Evolutionary conservation across 1,284 basidiomycete genomes (phyloP), one percentile per base, ranked within the genome.

Genomic region (Moniliophthora roreri): DNA sequence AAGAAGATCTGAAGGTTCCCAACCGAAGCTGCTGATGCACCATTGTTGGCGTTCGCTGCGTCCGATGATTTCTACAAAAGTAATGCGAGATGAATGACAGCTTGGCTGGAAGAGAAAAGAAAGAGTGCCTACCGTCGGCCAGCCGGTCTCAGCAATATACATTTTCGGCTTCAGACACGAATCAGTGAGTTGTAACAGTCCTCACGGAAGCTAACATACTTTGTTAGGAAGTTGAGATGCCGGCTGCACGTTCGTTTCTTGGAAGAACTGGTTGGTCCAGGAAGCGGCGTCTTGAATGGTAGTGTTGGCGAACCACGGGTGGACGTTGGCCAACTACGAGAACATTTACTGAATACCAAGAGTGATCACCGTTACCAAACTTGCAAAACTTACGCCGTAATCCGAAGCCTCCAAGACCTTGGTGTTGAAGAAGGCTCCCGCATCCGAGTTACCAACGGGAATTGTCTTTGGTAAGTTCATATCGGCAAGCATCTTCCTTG

Each of bases 101-200:
- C n/a, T 5, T 13, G 11, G 15, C 4, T 7, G 4, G n/a, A 8
- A 6, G n/a, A n/a, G 16, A 42, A 21, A 10, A 21, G 36, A 26
- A 57, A 46, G 18, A 36, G 48, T 7, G 61, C 75, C 56, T 65
- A 88, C 87, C 32, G 90, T 85, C 11, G 95, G 95, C 95, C 95
- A 97, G 36, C 95, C 95, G 20, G 93, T 94, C 75, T 96, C 93
- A 9, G 93, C 93, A 59, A 95, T 93, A 71, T 85, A 93, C 77
- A 88, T 86, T 52, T 74, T 70, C 4, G 93, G 92, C 54, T 84
- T 54, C 24, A 46, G 23, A 24, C 15, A 50, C 23, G 6, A 23
- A 28, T 28, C 23, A 42, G 39, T 20, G 48, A 38, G 8, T 1
- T 11, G 35, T 4, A 21, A 8, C 36, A 49, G 44, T n/a, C n/a